These are phyloP conservation scores for Lyophyllum semitale DNA, from an alignment of 768 basidiomycete genomes.

Conservation along the genomic window DNA sequence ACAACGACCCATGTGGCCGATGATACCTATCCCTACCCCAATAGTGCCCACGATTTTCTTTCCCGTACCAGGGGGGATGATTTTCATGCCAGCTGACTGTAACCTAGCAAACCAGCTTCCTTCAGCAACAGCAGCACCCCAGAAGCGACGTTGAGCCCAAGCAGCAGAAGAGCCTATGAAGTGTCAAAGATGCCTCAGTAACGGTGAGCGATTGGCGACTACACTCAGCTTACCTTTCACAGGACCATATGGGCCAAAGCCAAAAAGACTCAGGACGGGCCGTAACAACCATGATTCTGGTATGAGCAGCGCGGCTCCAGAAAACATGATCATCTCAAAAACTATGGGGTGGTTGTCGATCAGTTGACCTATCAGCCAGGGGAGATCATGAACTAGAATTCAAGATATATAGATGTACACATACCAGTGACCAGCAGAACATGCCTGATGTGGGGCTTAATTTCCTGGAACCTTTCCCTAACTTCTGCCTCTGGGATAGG, in stretches of 20 bases:
- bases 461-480: slow-evolving; percentile 18
- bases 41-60: neutral
- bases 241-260: slow-evolving; percentile 35
- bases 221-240: slow-evolving; percentile 27
- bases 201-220: neutral
- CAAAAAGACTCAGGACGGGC: slow-evolving; percentile 32
- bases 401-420: neutral
- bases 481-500: slow-evolving; percentile 24
- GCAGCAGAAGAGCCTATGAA: neutral
- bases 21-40: neutral
- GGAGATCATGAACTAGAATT: too few species aligned
- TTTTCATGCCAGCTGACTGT: neutral
- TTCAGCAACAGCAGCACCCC: neutral
- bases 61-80: neutral
- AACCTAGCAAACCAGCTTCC: neutral
- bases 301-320: slow-evolving; percentile 24
- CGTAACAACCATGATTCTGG: slow-evolving; percentile 32
- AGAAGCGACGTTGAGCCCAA: neutral
- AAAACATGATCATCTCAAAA: slow-evolving; percentile 22
- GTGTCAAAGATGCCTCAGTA: neutral
- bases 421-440: slow-evolving; percentile 27
- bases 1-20: neutral
- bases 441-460: slow-evolving; percentile 24
- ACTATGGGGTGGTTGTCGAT: slow-evolving; percentile 36
- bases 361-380: slow-evolving; percentile 29